Base-by-base conservation (phyloP, 495 filamentous ascomycete genomes). In the Penicillium turbatum region DNA sequence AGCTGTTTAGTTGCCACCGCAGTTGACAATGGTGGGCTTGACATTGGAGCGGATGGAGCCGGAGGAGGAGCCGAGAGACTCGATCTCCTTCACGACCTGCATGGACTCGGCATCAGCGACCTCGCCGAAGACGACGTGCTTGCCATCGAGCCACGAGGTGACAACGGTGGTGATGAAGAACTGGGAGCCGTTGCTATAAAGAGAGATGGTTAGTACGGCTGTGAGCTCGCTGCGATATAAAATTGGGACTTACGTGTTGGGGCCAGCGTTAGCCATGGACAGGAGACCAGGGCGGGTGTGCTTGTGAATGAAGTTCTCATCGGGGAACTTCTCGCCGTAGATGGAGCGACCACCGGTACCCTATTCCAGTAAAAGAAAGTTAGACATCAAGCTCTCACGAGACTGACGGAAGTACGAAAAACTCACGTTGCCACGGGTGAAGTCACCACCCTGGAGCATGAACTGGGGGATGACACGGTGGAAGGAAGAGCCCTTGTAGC, bases 361-460 rank as follows among this genome's bases (percentile, higher is more conserved):
- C 72, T 78, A 53, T 46, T 50, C 30, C 34, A 13, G 17, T 17
- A 45, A 13, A 27, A 8, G 29, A 15, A 39, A 41, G 30, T 44
- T 37, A 50, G 36, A 48, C 11, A 30, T 13, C 17, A 43, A 41
- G 38, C 12, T 24, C n/a, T 19, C 27, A 10, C 4, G 21, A 24
- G 21, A 24, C 21, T 13, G 15, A 16, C 2, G 52, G 51, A 31
- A 17, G 27, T 4, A 29, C 15, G 15, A 16, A 26, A 41, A 38
- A 75, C 86, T 74, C 69, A 92, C 89, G 69, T 99, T 92, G 69
- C 85, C 84, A 55, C 82, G 85, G 54, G 93, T 99, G 79, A 97
- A 99, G 75, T 99, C 93, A 73, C 93, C 93, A 63, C 93, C 93
- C 76, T 99, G 93, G 70, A 97, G 88, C 93, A 99, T 99, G 80